A percentile compares a stretch with the other conserved stretches of the same genome.
phyloP scores from a whole-genome alignment of 495 filamentous ascomycete genomes.

The Ascodesmis nigricans region DNA sequence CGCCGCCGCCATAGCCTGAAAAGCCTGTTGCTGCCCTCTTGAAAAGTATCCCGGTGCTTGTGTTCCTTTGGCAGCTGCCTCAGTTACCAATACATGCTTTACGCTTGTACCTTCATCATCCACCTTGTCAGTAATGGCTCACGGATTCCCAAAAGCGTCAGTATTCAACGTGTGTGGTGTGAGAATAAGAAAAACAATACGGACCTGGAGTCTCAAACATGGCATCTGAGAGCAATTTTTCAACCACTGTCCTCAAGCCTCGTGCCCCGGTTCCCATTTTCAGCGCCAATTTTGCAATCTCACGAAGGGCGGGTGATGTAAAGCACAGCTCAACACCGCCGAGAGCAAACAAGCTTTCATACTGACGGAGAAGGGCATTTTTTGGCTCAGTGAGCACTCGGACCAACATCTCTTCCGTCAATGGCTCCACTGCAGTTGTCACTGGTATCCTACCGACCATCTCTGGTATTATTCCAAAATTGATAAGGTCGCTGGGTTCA shows the following conservation, averaged over 20 bases:
- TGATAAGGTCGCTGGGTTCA: slow-evolving; percentile 63
- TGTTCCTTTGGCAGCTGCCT: slow-evolving; percentile 42
- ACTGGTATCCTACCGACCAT: slow-evolving; percentile 79
- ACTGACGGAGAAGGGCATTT: slow-evolving; percentile 69
- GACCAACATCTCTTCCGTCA: slow-evolving; percentile 57
- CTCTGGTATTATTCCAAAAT: slow-evolving; percentile 86
- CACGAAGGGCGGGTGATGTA: slow-evolving; percentile 54
- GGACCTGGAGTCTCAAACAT: slow-evolving; percentile 89
- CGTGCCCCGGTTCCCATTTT: slow-evolving; percentile 70
- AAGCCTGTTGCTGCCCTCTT: slow-evolving; percentile 36
- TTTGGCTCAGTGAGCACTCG: slow-evolving; percentile 80
- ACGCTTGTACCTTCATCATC: slow-evolving; percentile 30
- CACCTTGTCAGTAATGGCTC: neutral
- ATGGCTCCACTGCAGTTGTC: slow-evolving; percentile 56
- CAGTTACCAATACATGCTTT: slow-evolving; percentile 54
- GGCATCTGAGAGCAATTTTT: slow-evolving; percentile 60
- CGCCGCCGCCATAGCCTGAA: slow-evolving; percentile 33
- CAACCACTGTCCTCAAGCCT: slow-evolving; percentile 72
- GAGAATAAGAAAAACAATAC: slow-evolving; percentile 23
- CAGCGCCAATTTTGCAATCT: slow-evolving; percentile 51
- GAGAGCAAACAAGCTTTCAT: slow-evolving; percentile 62
- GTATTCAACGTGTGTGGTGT: neutral
- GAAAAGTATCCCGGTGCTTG: slow-evolving; percentile 39
- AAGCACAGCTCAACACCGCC: slow-evolving; percentile 66
- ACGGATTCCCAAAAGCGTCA: neutral